Evolutionary conservation across 306 rosid genomes (phyloP).

Genomic region (Quercus wislizeni): DNA sequence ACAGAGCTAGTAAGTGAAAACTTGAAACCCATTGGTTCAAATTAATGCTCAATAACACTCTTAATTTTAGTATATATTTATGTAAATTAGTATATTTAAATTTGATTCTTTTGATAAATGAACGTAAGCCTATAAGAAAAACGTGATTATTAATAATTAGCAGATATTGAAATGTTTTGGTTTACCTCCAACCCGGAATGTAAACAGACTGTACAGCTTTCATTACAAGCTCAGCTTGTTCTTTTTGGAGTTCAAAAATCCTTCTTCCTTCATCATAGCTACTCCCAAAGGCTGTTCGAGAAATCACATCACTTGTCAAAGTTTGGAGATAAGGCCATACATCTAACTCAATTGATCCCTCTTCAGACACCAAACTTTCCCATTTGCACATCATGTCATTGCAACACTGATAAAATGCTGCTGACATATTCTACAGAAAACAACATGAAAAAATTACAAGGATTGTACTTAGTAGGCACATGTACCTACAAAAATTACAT

Average conservation of each 20-base stretch:
- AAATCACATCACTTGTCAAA: slow-evolving; percentile 27
- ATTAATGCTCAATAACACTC: too few species aligned
- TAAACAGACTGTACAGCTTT: neutral
- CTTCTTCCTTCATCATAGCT: slow-evolving; percentile 33
- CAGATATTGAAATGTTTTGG: neutral
- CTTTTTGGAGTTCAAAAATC: slow-evolving; percentile 17
- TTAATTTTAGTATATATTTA: too few species aligned
- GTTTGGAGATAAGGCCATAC: slow-evolving; percentile 29
- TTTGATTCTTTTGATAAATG: too few species aligned
- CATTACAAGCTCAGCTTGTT: neutral
- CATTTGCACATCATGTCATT: slow-evolving; percentile 27
- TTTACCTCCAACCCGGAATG: slow-evolving; percentile 46
- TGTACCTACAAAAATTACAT: too few species aligned
- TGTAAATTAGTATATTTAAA: too few species aligned
- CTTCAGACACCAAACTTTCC: slow-evolving; percentile 17
- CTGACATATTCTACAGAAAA: slow-evolving; percentile 24
- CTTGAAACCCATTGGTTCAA: too few species aligned
- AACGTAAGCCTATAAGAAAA: too few species aligned
- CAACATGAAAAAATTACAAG: neutral
- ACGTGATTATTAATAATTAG: too few species aligned
- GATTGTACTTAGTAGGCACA: too few species aligned
- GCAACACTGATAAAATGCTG: slow-evolving; percentile 24
- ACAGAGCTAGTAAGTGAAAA: too few species aligned
- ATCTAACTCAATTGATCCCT: slow-evolving; percentile 30
- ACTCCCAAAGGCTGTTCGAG: slow-evolving; percentile 41